Evolutionary conservation across 2,329 filamentous ascomycete genomes (phyloP), one percentile per base, ranked within the genome.

Genomic region (Cercospora sp.): DNA sequence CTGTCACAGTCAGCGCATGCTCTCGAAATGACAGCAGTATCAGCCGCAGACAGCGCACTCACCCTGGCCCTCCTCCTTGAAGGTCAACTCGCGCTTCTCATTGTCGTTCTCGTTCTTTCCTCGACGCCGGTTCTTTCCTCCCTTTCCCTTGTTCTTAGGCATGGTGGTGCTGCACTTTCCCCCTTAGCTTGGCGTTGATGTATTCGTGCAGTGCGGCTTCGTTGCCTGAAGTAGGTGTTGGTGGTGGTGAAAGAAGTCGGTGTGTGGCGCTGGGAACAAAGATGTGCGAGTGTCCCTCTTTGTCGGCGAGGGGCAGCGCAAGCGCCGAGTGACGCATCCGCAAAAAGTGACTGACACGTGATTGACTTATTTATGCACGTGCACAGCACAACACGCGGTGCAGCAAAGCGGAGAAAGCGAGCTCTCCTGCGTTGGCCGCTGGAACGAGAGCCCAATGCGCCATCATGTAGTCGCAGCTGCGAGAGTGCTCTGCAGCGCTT

Each of bases 71-170:
- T 98, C 94, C 82, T 98, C 95, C 85, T 97, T 97, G 90, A 98
- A 98, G 79, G 93, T 94, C 78, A 98, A 88, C 83, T 98, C 94
- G 82, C 94, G 94, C 88, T 97, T 97, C 86, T 97, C 94, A 81
- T 97, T 97, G 86, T 98, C 95, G 85, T 95, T 96, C 77, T 81
- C 80, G 74, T 81, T 81, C 79, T 97, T 98, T 85, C 94, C 94
- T 85, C 95, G 89, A 89, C 94, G 91, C 84, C 94, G 87, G 85
- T 98, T 98, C 88, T 98, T 98, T 85, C 94, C 94, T 83, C 94
- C 94, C 86, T 97, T 97, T 94, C 94, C 94, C 90, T 97, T 97
- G 83, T 97, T 97, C 92, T 97, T 97, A 79, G 94, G 94, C 94
- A 97, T 97, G 51, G n/a, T 64, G 71, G 58, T 64, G 63, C 63